Base-by-base conservation (phyloP, 2,329 filamentous ascomycete species). In the Boeremia exigua region DNA sequence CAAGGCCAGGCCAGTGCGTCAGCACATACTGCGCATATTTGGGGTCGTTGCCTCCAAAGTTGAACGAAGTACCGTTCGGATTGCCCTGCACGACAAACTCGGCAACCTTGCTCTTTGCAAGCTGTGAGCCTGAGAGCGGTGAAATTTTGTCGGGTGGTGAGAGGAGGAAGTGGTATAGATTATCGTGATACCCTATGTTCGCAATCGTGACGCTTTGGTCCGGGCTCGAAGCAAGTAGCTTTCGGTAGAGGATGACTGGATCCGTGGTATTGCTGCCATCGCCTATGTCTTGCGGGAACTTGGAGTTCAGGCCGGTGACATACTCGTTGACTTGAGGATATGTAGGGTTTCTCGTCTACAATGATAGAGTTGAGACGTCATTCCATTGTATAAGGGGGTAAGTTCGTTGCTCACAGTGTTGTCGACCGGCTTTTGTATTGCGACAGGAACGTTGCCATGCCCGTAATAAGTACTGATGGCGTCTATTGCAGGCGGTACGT, bases 361-460 rank as follows among this genome's bases (percentile, higher is more conserved):
- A 3, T 8, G 19, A 4, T 11, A 7, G 19, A 12, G 17, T 48
- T 11, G 42, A 9, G 10, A 11, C 8, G 1, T 33, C 9, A 2
- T 2, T 14, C 12, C 10, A n/a, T 2, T 1, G 2, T 19, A 8
- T 23, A 25, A 14, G 4, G 4, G 6, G 4, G 11, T 30, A 17
- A 27, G 1, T 1, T 2, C 1, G 14, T 28, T 30, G n/a, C 48
- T n/a, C 30, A 51, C 39, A 11, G 39, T 44, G 17, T 51, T 51
- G 12, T 51, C 48, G 6, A 51, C 39, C 9, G 48, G 48, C 32
- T 51, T 51, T n/a, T 51, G 48, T n/a, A 51, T 51, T 9, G 48
- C 48, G 14, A 51, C 5, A 15, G 48, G 40, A 12, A 52, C 45
- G 4, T 27, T 10, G 14, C 40, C 40, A 28, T 46, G 33, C 8